These are phyloP conservation scores for Geotrichum bryndzae DNA, from an alignment of 1,139 yeast genomes.

Conservation along the genomic window DNA sequence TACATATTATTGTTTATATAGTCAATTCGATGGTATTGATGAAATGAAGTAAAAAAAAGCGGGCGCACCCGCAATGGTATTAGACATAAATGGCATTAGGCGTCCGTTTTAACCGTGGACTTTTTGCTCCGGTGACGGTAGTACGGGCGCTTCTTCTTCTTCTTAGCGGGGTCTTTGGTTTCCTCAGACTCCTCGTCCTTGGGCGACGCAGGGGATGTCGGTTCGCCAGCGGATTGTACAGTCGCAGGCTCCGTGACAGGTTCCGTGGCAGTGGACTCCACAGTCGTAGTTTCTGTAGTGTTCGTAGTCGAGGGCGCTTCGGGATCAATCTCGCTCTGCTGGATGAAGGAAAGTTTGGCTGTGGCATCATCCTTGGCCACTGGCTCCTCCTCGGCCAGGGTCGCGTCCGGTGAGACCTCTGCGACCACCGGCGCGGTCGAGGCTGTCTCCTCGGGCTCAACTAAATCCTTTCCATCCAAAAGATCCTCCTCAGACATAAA, in stretches of 20 bases:
- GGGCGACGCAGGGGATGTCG: neutral
- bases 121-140: conserved; percentile 1
- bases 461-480: conserved; percentile 20
- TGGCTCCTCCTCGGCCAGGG: conserved; percentile 1
- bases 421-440: neutral
- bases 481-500: conserved; percentile 24
- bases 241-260: conserved; percentile 3
- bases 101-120: neutral
- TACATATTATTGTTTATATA: neutral
- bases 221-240: neutral
- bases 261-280: conserved; percentile 11
- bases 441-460: conserved; percentile 2
- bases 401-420: neutral
- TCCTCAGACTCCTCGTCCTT: neutral
- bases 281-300: conserved; percentile 20
- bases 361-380: conserved; percentile 5
- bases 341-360: conserved; percentile 10
- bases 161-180: neutral
- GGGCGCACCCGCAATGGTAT: neutral
- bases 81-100: neutral
- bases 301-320: conserved; percentile 15
- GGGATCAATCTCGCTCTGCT: conserved; percentile 18
- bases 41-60: neutral
- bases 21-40: neutral
- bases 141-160: conserved; percentile 3